phyloP scores from a whole-genome alignment of 805 yeast genomes.

The Debaryomyces castellii region DNA sequence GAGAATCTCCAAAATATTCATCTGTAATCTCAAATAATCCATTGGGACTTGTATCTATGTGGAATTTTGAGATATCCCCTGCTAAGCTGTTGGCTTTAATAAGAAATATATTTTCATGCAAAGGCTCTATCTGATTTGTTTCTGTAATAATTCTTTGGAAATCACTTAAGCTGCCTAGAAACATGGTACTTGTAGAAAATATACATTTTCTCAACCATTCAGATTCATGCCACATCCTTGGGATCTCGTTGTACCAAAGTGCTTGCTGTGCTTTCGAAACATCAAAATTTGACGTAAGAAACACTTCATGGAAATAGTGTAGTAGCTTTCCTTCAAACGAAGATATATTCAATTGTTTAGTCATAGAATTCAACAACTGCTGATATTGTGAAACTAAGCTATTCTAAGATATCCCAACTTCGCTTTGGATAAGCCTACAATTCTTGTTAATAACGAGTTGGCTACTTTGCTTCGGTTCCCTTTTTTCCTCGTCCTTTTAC shows the following conservation, averaged over 20 bases:
- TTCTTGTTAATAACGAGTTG: not conserved
- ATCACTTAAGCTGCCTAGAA: slow-evolving; percentile 16
- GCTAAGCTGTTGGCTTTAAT: not conserved
- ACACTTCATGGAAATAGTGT: slow-evolving; percentile 17
- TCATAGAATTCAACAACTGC: slow-evolving; percentile 8
- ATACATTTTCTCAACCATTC: slow-evolving; percentile 16
- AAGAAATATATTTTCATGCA: too few species aligned
- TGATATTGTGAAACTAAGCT: not conserved
- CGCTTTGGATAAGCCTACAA: not conserved
- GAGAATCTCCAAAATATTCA: slow-evolving; percentile 19
- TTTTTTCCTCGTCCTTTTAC: not conserved
- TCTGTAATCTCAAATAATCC: slow-evolving; percentile 12
- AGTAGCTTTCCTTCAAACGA: slow-evolving; percentile 19
- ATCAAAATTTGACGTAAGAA: slow-evolving; percentile 5
- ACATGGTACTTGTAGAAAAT: slow-evolving; percentile 17
- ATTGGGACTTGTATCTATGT: not conserved
- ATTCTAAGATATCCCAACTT: not conserved
- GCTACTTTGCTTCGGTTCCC: not conserved
- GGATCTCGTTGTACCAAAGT: slow-evolving; percentile 14
- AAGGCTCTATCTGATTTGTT: too few species aligned
- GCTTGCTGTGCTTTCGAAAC: not conserved
- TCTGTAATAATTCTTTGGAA: not conserved
- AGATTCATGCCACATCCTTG: slow-evolving; percentile 16
- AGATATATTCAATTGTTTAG: slow-evolving; percentile 14
- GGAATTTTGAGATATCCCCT: not conserved